These are phyloP conservation scores for Austropuccinia psidii DNA, from an alignment of 1,284 basidiomycete genomes.

Conservation along the genomic window DNA sequence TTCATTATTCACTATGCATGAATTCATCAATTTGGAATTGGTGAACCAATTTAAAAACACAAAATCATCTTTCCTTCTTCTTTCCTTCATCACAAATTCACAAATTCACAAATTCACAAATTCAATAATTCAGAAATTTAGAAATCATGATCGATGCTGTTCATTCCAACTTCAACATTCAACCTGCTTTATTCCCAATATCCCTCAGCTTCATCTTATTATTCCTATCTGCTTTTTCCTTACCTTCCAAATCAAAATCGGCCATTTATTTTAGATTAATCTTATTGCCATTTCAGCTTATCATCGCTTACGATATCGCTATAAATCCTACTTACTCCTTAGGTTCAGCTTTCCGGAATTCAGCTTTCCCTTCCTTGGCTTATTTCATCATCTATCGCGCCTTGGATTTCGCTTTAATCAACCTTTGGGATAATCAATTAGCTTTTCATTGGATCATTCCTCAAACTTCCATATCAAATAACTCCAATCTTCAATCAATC, in stretches of 20 bases:
- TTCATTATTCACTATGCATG: no score
- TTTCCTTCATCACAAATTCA: background rate
- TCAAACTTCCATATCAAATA: background rate
- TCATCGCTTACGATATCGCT: conserved; percentile 11
- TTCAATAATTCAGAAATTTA: background rate
- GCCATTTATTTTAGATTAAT: conserved; percentile 6
- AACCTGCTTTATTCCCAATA: conserved; percentile 8
- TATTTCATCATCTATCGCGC: conserved; percentile 3
- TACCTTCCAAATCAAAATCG: background rate
- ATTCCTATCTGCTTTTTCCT: conserved; percentile 14
- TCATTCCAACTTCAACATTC: background rate
- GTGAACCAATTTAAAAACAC: no score
- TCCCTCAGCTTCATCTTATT: background rate
- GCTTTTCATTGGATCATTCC: conserved; percentile 25
- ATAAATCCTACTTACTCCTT: conserved; percentile 18
- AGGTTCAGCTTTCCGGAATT: conserved; percentile 10
- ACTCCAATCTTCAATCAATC: background rate
- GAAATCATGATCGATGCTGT: background rate
- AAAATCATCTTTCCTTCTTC: no score
- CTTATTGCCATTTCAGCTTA: conserved; percentile 8
- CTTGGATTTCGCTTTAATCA: conserved; percentile 19
- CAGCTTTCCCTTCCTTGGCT: conserved; percentile 16
- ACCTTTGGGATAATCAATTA: conserved; percentile 23
- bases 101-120: background rate
- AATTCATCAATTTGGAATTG: no score